These are phyloP conservation scores for Penicillium capsulatum DNA, from an alignment of 2,329 filamentous ascomycete species.

Conservation along the genomic window DNA sequence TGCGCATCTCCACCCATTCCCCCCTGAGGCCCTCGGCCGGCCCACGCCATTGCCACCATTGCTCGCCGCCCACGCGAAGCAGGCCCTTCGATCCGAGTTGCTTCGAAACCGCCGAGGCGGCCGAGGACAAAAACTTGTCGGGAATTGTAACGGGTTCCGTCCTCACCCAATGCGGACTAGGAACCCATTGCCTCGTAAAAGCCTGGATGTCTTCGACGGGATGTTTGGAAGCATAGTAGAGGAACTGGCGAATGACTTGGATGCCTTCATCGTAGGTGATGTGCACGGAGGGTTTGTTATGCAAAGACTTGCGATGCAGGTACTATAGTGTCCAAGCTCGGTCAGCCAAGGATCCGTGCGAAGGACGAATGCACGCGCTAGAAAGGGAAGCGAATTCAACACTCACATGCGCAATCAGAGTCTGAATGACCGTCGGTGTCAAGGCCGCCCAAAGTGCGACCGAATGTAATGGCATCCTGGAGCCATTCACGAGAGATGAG, in stretches of 20 bases:
- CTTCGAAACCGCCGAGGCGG: conserved; percentile 63
- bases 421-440: conserved; percentile 81
- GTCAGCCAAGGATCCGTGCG: conserved; percentile 4
- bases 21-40: conserved; percentile 65
- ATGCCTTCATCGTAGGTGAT: conserved; percentile 93
- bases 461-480: conserved; percentile 65
- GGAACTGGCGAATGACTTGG: conserved; percentile 78
- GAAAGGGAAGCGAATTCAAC: not conserved
- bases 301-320: conserved; percentile 69
- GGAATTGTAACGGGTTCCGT: conserved; percentile 66
- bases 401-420: conserved; percentile 78
- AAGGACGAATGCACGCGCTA: conserved; percentile 2
- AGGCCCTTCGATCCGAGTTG: conserved; percentile 77
- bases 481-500: conserved; percentile 5
- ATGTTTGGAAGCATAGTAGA: conserved; percentile 78
- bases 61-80: conserved; percentile 69
- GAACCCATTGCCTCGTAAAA: conserved; percentile 90
- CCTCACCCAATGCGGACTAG: conserved; percentile 81
- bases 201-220: conserved; percentile 89
- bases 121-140: conserved; percentile 57
- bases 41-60: conserved; percentile 84
- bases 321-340: conserved; percentile 57
- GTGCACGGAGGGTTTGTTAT: conserved; percentile 78
- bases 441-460: conserved; percentile 77
- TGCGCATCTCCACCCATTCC: conserved; percentile 96